These are phyloP conservation scores for Curvularia verruculosa DNA, from an alignment of 2,329 filamentous ascomycete species.

Conservation along the genomic window DNA sequence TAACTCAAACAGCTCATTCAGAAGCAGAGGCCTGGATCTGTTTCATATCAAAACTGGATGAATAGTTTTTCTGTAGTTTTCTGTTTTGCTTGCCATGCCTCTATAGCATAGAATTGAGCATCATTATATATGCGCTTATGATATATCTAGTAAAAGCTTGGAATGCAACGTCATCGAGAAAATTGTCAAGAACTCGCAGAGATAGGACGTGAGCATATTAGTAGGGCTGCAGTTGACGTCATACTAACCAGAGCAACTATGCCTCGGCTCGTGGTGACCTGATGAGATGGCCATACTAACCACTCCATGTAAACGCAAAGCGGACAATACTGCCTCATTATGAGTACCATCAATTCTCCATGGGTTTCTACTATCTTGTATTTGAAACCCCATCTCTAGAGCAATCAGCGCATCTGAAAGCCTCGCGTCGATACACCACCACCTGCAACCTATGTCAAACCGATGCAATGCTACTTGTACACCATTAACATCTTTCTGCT, in stretches of 20 bases:
- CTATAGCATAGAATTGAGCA: not conserved
- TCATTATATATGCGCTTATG: too few species aligned
- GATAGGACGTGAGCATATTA: not conserved
- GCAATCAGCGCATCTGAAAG: not conserved
- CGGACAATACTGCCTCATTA: not conserved
- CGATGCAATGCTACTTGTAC: too few species aligned
- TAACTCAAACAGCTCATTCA: not conserved
- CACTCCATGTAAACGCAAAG: not conserved
- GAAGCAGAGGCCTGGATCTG: too few species aligned
- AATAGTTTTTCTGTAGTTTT: not conserved
- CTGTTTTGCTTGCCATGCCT: not conserved
- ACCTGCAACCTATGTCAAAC: not conserved
- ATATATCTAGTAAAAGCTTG: not conserved
- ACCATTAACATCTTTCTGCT: not conserved
- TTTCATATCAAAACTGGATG: not conserved
- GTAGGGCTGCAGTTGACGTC: not conserved
- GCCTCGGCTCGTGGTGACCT: not conserved
- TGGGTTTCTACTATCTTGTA: not conserved
- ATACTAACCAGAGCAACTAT: not conserved
- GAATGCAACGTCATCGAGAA: not conserved
- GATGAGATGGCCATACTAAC: not conserved
- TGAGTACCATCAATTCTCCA: not conserved
- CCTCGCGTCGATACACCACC: not conserved
- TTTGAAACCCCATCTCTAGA: not conserved
- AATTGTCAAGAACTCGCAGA: not conserved